A percentile compares a stretch with the other conserved stretches of the same genome.
These are phyloP conservation scores for Thielaviopsis ethacetica DNA, from an alignment of 2,329 filamentous ascomycete genomes.

Conservation along the genomic window DNA sequence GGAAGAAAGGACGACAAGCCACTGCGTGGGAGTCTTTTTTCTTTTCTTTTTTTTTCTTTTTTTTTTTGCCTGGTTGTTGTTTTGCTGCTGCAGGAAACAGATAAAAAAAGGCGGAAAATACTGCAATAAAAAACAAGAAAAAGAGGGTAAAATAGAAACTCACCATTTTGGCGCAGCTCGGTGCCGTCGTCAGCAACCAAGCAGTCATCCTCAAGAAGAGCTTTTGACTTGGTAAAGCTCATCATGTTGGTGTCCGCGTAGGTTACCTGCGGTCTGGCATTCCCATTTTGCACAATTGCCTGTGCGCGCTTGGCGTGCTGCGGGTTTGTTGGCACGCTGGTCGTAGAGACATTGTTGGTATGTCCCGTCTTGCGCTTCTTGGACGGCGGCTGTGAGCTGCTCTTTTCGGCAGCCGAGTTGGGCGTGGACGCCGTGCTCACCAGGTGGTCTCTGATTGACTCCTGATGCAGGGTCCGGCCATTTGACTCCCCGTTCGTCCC, in stretches of 20 bases:
- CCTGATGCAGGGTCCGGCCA: slow-evolving; percentile 4
- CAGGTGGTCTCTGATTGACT: slow-evolving; percentile 9
- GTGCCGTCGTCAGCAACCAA: slow-evolving; percentile 86
- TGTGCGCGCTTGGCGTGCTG: slow-evolving; percentile 4
- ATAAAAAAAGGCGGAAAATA: not conserved
- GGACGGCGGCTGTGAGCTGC: slow-evolving; percentile 32
- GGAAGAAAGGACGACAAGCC: too few relatives aligned
- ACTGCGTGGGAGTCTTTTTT: too few relatives aligned
- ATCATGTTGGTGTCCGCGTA: slow-evolving; percentile 66
- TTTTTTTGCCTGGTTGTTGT: too few relatives aligned
- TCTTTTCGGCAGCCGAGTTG: slow-evolving; percentile 1
- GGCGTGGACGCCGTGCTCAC: slow-evolving; percentile 4
- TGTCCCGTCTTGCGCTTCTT: slow-evolving; percentile 75
- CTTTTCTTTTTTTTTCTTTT: too few relatives aligned
- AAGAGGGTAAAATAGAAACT: slow-evolving; percentile 18
- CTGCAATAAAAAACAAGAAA: not conserved
- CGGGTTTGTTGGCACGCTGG: slow-evolving; percentile 8
- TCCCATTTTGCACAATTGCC: slow-evolving; percentile 6
- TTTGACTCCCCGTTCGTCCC: slow-evolving; percentile 21
- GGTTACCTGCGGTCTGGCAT: not conserved
- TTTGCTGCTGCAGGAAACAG: not conserved
- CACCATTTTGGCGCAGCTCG: slow-evolving; percentile 70
- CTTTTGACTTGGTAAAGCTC: slow-evolving; percentile 60
- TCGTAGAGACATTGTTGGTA: slow-evolving; percentile 15
- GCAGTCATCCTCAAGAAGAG: slow-evolving; percentile 49